These are phyloP conservation scores for Nothophoma quercina DNA, from an alignment of 2,329 filamentous ascomycete genomes.

Conservation along the genomic window DNA sequence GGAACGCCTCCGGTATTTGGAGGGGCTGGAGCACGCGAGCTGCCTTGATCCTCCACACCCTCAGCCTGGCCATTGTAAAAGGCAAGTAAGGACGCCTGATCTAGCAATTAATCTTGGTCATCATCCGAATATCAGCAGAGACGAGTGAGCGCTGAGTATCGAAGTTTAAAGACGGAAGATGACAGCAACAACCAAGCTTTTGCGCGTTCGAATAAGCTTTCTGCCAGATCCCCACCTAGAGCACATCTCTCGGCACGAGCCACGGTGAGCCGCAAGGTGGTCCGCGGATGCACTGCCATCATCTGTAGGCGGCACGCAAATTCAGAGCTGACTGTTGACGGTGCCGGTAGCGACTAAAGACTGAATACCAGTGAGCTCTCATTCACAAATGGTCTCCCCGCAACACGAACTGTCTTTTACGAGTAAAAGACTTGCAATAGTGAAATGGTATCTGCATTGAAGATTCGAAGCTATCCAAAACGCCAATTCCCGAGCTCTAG, in stretches of 20 bases:
- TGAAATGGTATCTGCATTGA: too few relatives aligned
- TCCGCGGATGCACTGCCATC: background rate
- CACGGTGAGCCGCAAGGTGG: constrained; percentile 5
- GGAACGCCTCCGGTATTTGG: constrained; percentile 2
- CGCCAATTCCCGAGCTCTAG: too few relatives aligned
- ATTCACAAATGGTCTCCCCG: too few relatives aligned
- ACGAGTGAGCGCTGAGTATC: background rate
- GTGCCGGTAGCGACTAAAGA: too few relatives aligned
- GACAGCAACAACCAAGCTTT: constrained; percentile 8
- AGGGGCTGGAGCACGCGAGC: constrained; percentile 15
- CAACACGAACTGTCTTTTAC: too few relatives aligned
- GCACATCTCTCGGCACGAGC: constrained; percentile 9
- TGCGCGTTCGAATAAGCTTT: constrained; percentile 16
- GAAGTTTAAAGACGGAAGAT: background rate
- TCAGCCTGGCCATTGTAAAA: background rate
- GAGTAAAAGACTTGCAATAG: too few relatives aligned
- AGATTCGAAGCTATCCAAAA: too few relatives aligned
- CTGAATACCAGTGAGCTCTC: too few relatives aligned
- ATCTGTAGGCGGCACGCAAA: too few relatives aligned
- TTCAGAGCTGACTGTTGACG: too few relatives aligned
- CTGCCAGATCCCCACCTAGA: constrained; percentile 13
- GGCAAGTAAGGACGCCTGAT: background rate
- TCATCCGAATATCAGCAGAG: background rate
- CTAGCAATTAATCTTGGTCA: background rate
- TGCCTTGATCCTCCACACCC: background rate